These are phyloP conservation scores for Acaromyces ingoldii DNA, from an alignment of 1,284 basidiomycete species.

Conservation along the genomic window DNA sequence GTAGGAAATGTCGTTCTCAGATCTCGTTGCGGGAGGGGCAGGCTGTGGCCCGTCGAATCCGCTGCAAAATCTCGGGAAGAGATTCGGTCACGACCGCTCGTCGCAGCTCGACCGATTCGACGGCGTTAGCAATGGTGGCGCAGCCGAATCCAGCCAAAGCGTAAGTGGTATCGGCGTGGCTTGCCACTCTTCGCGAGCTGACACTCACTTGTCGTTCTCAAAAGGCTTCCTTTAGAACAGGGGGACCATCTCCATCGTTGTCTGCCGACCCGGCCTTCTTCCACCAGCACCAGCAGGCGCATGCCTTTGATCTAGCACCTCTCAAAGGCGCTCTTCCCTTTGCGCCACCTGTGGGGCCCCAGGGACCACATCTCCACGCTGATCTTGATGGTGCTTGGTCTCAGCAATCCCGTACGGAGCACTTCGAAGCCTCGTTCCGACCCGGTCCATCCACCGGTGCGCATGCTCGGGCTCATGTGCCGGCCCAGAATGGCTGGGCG, in stretches of 20 bases:
- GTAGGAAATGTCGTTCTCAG: slow-evolving; percentile 39
- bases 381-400: background rate
- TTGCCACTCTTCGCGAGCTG: background rate
- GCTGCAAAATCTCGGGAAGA: slow-evolving; percentile 44
- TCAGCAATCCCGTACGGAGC: background rate
- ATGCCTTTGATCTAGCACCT: slow-evolving; percentile 9
- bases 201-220: background rate
- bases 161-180: background rate
- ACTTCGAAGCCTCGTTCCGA: slow-evolving; percentile 9
- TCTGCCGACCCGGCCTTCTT: slow-evolving; percentile 1
- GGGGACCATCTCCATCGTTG: slow-evolving; percentile 25
- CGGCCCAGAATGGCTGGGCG: too few relatives aligned
- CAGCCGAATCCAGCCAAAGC: background rate
- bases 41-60: slow-evolving; percentile 48
- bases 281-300: background rate
- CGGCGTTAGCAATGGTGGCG: background rate
- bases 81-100: slow-evolving; percentile 43
- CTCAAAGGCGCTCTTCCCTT: slow-evolving; percentile 14
- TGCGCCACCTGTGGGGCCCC: slow-evolving; percentile 3
- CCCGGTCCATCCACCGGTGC: background rate
- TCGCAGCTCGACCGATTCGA: slow-evolving; percentile 34
- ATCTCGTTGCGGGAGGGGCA: slow-evolving; percentile 42
- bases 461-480: background rate
- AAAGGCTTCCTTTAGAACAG: slow-evolving; percentile 2
- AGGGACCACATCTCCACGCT: background rate